phyloP scores from a whole-genome alignment of 768 basidiomycete genomes.

The Xerocomellus chrysenteron region DNA sequence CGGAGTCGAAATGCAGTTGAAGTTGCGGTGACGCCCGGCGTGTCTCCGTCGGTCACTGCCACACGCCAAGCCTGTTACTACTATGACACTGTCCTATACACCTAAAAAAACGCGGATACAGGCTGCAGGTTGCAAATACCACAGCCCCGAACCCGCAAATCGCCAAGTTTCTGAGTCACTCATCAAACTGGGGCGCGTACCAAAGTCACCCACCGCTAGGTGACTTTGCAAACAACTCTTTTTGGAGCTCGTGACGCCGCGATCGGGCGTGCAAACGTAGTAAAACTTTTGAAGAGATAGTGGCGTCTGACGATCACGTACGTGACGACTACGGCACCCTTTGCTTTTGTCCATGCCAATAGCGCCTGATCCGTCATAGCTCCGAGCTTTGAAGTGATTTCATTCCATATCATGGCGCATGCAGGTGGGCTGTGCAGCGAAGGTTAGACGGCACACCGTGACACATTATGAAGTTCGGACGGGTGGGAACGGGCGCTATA shows the following conservation, averaged over 20 bases:
- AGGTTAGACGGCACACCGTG: neutral
- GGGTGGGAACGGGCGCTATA: constrained; percentile 50
- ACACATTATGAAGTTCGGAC: neutral
- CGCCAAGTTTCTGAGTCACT: constrained; percentile 1
- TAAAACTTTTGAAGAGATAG: neutral
- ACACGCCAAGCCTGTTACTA: neutral
- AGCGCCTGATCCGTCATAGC: constrained; percentile 65
- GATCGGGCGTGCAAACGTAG: no score
- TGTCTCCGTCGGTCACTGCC: neutral
- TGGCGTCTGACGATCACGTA: constrained; percentile 25
- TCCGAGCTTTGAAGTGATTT: constrained; percentile 48
- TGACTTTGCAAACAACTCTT: no score
- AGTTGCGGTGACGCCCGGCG: neutral
- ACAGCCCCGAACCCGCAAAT: neutral
- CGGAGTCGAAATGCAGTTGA: neutral
- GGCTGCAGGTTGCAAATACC: neutral
- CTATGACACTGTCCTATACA: no score
- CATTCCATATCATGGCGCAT: constrained; percentile 49
- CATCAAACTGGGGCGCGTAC: no score
- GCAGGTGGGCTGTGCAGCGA: constrained; percentile 41
- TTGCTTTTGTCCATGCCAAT: constrained; percentile 65
- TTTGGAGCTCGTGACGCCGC: no score
- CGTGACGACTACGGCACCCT: constrained; percentile 67
- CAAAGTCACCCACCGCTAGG: no score
- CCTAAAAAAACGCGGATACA: neutral